Evolutionary conservation across 805 yeast genomes (phyloP).

Genomic region (Nakazawaea ernobii): DNA sequence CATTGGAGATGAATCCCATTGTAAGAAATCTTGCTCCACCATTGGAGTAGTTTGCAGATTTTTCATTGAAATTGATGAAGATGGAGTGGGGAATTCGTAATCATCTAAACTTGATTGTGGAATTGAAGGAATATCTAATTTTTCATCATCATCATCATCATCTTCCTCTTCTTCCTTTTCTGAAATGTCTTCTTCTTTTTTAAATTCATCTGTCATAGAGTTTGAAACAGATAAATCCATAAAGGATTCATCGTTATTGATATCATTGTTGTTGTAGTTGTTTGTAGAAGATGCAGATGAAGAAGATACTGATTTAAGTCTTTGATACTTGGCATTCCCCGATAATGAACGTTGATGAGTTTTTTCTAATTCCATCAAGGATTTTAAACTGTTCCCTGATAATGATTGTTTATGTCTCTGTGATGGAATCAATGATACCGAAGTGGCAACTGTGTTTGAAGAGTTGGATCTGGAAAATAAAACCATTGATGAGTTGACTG

Average conservation of each 20-base stretch:
- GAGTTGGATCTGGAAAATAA: conserved; percentile 25
- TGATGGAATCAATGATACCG: conserved; percentile 13
- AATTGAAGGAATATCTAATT: conserved; percentile 17
- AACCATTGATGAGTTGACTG: conserved; percentile 5
- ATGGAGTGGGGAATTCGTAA: not conserved
- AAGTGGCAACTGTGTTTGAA: conserved; percentile 19
- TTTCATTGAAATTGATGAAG: conserved; percentile 11
- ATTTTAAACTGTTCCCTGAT: conserved; percentile 8
- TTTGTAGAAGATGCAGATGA: not conserved
- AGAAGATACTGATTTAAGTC: no score
- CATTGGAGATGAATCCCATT: conserved; percentile 2
- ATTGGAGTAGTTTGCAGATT: not conserved
- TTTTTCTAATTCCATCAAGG: conserved; percentile 13
- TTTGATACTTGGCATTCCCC: not conserved
- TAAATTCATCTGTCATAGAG: conserved; percentile 16
- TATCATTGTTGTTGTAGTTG: no score
- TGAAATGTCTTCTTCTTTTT: not conserved
- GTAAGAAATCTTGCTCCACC: not conserved
- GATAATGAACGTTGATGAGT: conserved; percentile 7
- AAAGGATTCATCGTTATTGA: no score
- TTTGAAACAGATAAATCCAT: conserved; percentile 5
- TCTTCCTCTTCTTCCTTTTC: conserved; percentile 11
- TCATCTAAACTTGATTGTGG: not conserved
- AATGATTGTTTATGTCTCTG: conserved; percentile 7
- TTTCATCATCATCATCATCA: conserved; percentile 15